Evolutionary conservation across 129 eudicot species (phyloP).

Genomic region (Artemisia annua): DNA sequence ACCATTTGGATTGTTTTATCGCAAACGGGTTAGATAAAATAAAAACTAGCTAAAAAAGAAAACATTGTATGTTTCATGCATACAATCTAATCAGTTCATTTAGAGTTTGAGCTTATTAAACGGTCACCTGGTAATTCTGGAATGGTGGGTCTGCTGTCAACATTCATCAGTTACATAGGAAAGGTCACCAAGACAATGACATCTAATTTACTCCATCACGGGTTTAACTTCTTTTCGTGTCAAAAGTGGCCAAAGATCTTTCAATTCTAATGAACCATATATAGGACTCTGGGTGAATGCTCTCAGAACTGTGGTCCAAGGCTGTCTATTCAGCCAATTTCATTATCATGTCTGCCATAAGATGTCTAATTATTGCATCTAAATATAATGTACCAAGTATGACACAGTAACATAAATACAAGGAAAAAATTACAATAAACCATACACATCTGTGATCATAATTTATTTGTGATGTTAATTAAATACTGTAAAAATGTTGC

Average conservation of each 20-base stretch:
- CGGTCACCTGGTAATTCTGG: too few species aligned
- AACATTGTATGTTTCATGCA: too few species aligned
- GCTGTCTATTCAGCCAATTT: not conserved
- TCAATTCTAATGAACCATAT: not conserved
- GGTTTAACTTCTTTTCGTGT: not conserved
- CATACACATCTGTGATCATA: not conserved
- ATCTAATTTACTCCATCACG: not conserved
- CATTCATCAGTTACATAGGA: not conserved
- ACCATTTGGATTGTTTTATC: too few species aligned
- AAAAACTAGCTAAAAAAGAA: too few species aligned
- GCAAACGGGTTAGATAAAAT: too few species aligned
- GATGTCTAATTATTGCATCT: not conserved
- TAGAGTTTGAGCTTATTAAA: too few species aligned
- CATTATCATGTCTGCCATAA: not conserved
- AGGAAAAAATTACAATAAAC: not conserved
- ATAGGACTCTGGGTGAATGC: not conserved
- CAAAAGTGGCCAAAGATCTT: slow-evolving; percentile 5
- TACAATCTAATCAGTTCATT: too few species aligned
- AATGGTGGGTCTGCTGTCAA: too few species aligned
- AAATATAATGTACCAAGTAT: not conserved
- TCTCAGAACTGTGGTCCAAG: not conserved
- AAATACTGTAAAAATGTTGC: not conserved
- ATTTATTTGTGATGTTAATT: not conserved
- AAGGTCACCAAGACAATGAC: slow-evolving; percentile 3
- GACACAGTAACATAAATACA: not conserved